A percentile compares a stretch with the other conserved stretches of the same genome.
phyloP scores from a whole-genome alignment of 2,329 filamentous ascomycete species.

The Epichloe sp. region DNA sequence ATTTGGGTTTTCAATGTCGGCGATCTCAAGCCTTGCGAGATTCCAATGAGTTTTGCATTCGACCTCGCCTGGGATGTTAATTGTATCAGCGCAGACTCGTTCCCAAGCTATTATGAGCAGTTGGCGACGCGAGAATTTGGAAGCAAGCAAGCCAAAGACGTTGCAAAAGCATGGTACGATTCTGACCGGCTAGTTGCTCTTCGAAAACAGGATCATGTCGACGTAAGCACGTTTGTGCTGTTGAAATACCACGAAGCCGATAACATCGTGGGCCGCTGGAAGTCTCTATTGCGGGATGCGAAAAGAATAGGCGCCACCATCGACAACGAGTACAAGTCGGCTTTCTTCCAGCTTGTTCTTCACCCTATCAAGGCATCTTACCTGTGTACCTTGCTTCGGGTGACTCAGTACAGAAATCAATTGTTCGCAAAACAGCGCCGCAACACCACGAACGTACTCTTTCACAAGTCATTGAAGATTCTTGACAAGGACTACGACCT shows the following conservation, averaged over 20 bases:
- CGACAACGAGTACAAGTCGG: conserved; percentile 28
- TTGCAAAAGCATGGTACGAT: conserved; percentile 36
- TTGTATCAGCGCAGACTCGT: conserved; percentile 22
- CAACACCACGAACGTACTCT: conserved; percentile 39
- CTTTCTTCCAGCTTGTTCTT: conserved; percentile 48
- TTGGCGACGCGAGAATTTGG: conserved; percentile 41
- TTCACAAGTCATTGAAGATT: conserved; percentile 31
- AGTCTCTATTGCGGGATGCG: conserved; percentile 30
- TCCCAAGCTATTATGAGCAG: conserved; percentile 30
- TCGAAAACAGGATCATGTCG: conserved; percentile 47
- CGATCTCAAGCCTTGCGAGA: conserved; percentile 45
- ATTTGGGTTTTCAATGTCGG: conserved; percentile 54
- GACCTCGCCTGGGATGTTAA: conserved; percentile 43
- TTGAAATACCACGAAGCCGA: conserved; percentile 50
- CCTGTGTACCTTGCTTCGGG: conserved; percentile 37
- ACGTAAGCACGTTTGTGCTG: conserved; percentile 40
- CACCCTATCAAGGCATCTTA: conserved; percentile 45
- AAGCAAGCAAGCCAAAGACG: conserved; percentile 26
- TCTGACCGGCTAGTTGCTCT: conserved; percentile 37
- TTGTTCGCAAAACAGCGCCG: conserved; percentile 42
- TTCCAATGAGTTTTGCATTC: conserved; percentile 41
- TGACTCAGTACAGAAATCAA: conserved; percentile 34
- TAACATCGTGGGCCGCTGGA: conserved; percentile 38
- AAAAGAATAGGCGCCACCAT: conserved; percentile 31
- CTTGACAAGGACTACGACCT: conserved; percentile 39